Percentiles rank a stretch among this genome's conserved stretches.
These are phyloP conservation scores for Cenococcum geophilum DNA, from an alignment of 495 filamentous ascomycete genomes.

Conservation along the genomic window DNA sequence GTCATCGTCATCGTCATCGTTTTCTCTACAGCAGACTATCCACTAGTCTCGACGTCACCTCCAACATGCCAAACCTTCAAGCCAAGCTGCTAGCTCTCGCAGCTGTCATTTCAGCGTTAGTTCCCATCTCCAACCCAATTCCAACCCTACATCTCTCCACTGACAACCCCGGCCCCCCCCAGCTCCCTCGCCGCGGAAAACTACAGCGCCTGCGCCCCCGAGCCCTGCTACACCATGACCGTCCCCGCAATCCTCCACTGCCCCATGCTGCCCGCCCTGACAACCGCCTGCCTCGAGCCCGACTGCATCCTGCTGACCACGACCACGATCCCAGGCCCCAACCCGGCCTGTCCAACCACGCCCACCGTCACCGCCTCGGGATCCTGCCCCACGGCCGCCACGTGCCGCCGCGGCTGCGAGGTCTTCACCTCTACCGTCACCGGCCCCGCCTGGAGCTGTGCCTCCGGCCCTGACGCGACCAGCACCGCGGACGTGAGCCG, in stretches of 20 bases:
- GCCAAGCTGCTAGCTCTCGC: neutral
- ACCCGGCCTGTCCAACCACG: slow-evolving; percentile 9
- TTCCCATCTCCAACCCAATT: too few relatives aligned
- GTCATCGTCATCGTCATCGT: too few relatives aligned
- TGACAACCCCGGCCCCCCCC: too few relatives aligned
- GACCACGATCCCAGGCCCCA: slow-evolving; percentile 9
- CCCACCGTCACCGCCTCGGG: slow-evolving; percentile 6
- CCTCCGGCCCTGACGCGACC: slow-evolving; percentile 2
- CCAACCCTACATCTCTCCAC: too few relatives aligned
- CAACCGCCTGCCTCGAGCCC: slow-evolving; percentile 6
- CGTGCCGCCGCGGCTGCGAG: slow-evolving; percentile 7
- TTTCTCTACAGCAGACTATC: too few relatives aligned
- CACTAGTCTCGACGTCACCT: slow-evolving; percentile 18
- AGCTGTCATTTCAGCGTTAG: neutral
- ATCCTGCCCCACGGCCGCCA: slow-evolving; percentile 13
- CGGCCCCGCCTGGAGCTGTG: slow-evolving; percentile 4
- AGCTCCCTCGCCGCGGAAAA: too few relatives aligned
- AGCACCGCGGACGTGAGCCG: neutral
- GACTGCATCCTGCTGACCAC: slow-evolving; percentile 1
- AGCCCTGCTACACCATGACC: slow-evolving; percentile 11
- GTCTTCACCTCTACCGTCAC: slow-evolving; percentile 4
- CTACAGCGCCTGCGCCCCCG: neutral
- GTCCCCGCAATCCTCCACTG: slow-evolving; percentile 1
- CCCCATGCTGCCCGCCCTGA: slow-evolving; percentile 4
- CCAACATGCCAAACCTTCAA: slow-evolving; percentile 16